Percentiles rank a stretch among this genome's conserved stretches.
Conservation (phyloP, 805 yeast genomes). For the Spathaspora sp. region DNA sequence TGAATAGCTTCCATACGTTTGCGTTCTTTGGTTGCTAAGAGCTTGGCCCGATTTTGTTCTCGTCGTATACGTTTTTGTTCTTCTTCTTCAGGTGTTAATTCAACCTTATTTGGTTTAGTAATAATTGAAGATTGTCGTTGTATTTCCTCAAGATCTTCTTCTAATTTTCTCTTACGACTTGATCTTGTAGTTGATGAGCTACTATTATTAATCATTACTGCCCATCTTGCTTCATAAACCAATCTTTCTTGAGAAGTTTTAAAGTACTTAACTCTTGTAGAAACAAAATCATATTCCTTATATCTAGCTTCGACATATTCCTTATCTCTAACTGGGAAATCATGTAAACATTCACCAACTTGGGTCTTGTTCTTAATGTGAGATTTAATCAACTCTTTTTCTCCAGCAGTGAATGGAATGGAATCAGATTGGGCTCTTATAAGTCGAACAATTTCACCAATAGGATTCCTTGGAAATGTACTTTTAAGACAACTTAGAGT, state of each 20-base stretch:
- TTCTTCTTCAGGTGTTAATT: conserved; percentile 13
- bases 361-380: conserved; percentile 12
- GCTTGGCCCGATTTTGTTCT: neutral
- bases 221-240: conserved; percentile 40
- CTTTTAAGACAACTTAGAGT: conserved; percentile 11
- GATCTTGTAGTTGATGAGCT: conserved; percentile 7
- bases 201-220: conserved; percentile 14
- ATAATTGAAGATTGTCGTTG: conserved; percentile 5
- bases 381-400: conserved; percentile 16
- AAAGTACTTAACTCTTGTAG: conserved; percentile 24
- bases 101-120: neutral
- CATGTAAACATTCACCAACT: conserved; percentile 10
- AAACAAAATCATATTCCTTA: conserved; percentile 21
- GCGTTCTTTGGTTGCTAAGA: neutral
- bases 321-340: conserved; percentile 23
- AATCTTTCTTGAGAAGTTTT: conserved; percentile 26
- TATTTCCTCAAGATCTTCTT: conserved; percentile 13
- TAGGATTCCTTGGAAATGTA: conserved; percentile 10
- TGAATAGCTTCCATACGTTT: conserved; percentile 2
- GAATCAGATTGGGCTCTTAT: conserved; percentile 2
- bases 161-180: conserved; percentile 11
- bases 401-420: conserved; percentile 21
- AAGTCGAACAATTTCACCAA: conserved; percentile 2
- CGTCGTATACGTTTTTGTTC: conserved; percentile 6
- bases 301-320: conserved; percentile 18